These are phyloP conservation scores for Ceratobasidium sp. DNA, from an alignment of 1,284 basidiomycete genomes.

Conservation along the genomic window DNA sequence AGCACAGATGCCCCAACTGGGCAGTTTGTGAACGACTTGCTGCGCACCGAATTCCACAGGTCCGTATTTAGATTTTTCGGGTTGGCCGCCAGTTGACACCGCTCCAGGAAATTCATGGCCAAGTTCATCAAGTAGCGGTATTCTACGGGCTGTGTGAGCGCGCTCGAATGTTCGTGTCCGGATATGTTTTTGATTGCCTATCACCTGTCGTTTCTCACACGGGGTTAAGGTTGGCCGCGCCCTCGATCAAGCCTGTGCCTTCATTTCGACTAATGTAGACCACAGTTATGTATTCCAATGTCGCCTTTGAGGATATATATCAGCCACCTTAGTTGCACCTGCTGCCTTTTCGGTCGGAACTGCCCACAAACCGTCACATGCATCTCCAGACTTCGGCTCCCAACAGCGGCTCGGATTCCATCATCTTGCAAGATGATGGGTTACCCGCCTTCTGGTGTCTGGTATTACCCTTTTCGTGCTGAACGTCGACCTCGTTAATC, in stretches of 20 bases:
- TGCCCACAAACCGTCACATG: neutral
- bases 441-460: neutral
- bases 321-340: neutral
- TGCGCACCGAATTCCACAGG: conserved; percentile 93
- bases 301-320: neutral
- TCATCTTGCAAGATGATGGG: neutral
- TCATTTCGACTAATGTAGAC: conserved; percentile 5
- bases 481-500: neutral
- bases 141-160: neutral
- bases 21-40: conserved; percentile 91
- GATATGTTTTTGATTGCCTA: neutral
- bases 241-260: conserved; percentile 3
- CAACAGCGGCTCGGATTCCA: neutral
- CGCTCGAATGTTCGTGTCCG: too few species aligned
- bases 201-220: conserved; percentile 9
- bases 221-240: conserved; percentile 24
- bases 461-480: neutral
- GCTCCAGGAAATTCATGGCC: conserved; percentile 75
- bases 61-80: conserved; percentile 57
- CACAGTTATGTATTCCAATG: neutral
- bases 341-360: neutral
- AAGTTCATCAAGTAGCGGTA: conserved; percentile 73
- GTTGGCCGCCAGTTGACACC: neutral
- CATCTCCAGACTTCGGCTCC: neutral
- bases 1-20: conserved; percentile 72